Evolutionary conservation across 192 early-diverging fungal genomes (phyloP).

Genomic region (Backusella morwellensis): DNA sequence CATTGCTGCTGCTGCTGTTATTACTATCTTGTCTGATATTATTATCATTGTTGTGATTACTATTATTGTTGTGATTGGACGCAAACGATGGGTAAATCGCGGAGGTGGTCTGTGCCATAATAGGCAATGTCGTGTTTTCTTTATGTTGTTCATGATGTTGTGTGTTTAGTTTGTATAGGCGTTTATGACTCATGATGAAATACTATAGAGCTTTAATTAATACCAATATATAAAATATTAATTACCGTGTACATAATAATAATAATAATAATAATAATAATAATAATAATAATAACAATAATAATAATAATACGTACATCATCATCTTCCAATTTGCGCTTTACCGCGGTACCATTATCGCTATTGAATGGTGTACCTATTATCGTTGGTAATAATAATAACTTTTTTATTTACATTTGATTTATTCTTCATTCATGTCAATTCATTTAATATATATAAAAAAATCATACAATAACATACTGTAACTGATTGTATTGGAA

Average conservation of each 20-base stretch:
- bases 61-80: no score
- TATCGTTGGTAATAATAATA: not conserved
- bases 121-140: not conserved
- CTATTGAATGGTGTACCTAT: not conserved
- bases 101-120: not conserved
- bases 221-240: not conserved
- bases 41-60: no score
- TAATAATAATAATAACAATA: no score
- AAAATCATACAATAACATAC: not conserved
- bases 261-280: no score
- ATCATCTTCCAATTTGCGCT: constrained; percentile 6
- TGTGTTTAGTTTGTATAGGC: not conserved
- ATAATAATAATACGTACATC: not conserved
- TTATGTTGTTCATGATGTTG: not conserved
- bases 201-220: not conserved
- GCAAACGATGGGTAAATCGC: not conserved
- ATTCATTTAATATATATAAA: not conserved
- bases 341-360: not conserved
- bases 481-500: not conserved
- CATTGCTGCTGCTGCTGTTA: not conserved
- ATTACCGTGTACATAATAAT: not conserved
- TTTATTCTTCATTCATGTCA: not conserved
- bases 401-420: not conserved
- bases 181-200: not conserved
- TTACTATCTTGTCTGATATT: not conserved